These are phyloP conservation scores for Golubevia pallescens DNA, from an alignment of 1,284 basidiomycete species.

Conservation along the genomic window DNA sequence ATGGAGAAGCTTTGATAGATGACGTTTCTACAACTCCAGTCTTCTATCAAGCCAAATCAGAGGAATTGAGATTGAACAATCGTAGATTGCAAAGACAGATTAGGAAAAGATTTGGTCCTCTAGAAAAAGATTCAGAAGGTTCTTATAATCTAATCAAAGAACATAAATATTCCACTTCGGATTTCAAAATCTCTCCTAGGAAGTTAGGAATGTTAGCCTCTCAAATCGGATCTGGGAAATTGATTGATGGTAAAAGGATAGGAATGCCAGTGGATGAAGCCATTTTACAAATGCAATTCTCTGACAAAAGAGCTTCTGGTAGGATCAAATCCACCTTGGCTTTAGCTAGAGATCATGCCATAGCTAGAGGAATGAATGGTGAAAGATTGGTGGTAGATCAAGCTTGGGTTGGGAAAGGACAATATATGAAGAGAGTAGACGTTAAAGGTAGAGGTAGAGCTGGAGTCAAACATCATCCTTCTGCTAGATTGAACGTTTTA, in stretches of 20 bases:
- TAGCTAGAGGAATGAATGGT: conserved; percentile 77
- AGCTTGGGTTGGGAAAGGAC: conserved; percentile 90
- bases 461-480: conserved; percentile 80
- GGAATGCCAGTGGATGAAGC: conserved; percentile 90
- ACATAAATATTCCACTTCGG: conserved; percentile 88
- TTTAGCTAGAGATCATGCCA: conserved; percentile 85
- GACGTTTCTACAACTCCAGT: conserved; percentile 31
- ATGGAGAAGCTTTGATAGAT: conserved; percentile 47
- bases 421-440: conserved; percentile 75
- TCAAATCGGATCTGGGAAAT: conserved; percentile 73
- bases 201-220: conserved; percentile 87
- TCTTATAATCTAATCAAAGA: too few species aligned
- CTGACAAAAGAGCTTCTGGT: conserved; percentile 83
- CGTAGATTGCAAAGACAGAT: conserved; percentile 30
- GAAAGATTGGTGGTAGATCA: conserved; percentile 84
- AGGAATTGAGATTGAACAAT: conserved; percentile 22
- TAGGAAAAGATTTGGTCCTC: conserved; percentile 48
- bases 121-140: neutral
- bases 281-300: conserved; percentile 94
- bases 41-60: conserved; percentile 22
- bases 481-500: conserved; percentile 78
- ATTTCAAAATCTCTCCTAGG: conserved; percentile 89
- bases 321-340: conserved; percentile 87
- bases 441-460: conserved; percentile 82
- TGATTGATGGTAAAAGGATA: conserved; percentile 20